Percentiles rank a stretch among this genome's conserved stretches.
These are phyloP conservation scores for Gaillardinia entomophila DNA, from an alignment of 805 yeast species.

Conservation along the genomic window DNA sequence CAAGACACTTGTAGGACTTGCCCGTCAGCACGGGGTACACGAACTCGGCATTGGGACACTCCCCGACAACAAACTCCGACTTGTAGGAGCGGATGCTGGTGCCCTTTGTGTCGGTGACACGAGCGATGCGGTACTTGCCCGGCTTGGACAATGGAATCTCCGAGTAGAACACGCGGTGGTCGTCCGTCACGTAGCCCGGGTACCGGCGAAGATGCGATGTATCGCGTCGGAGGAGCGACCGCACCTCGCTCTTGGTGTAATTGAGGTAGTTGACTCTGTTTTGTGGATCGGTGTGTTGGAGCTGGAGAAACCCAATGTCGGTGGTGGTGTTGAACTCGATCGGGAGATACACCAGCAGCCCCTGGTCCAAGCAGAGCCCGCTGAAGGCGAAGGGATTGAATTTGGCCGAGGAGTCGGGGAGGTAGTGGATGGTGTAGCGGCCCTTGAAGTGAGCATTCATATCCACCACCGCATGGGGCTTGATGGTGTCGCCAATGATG, in stretches of 20 bases:
- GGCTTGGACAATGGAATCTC: conserved; percentile 62
- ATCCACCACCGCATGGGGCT: conserved; percentile 32
- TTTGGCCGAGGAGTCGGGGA: conserved; percentile 87
- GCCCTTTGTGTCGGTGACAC: conserved; percentile 61
- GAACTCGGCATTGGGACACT: conserved; percentile 72
- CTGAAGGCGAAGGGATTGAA: conserved; percentile 67
- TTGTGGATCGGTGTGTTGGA: conserved; percentile 55
- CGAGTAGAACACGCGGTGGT: conserved; percentile 46
- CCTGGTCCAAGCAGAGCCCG: conserved; percentile 52
- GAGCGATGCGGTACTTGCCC: conserved; percentile 70
- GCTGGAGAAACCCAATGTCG: conserved; percentile 60
- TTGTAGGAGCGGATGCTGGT: conserved; percentile 55
- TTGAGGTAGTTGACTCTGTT: conserved; percentile 43
- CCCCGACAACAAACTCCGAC: conserved; percentile 60
- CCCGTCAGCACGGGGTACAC: conserved; percentile 21
- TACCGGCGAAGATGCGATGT: conserved; percentile 21
- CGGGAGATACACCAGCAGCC: conserved; percentile 45
- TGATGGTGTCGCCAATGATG: conserved; percentile 44
- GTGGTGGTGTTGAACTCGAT: conserved; percentile 75
- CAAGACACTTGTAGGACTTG: conserved; percentile 50
- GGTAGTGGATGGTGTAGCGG: conserved; percentile 72
- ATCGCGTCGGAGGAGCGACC: conserved; percentile 26
- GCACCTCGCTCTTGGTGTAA: conserved; percentile 54
- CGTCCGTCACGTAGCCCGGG: conserved; percentile 20
- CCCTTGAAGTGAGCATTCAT: conserved; percentile 74